Percentiles rank a stretch among this genome's conserved stretches.
These are phyloP conservation scores for Candolleomyces aberdarensis DNA, from an alignment of 768 basidiomycete genomes.

Conservation along the genomic window DNA sequence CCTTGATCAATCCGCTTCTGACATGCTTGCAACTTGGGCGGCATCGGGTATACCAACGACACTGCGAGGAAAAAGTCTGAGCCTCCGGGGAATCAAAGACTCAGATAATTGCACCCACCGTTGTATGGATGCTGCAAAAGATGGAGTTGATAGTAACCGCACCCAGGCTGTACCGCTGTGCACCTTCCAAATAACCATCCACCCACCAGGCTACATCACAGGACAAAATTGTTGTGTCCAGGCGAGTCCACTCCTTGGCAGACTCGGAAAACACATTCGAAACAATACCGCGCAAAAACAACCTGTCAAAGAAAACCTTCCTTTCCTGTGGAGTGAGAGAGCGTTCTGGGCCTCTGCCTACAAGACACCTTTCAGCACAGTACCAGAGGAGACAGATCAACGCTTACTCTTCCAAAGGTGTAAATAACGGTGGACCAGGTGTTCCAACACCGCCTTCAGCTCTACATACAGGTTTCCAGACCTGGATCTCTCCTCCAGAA, in stretches of 20 bases:
- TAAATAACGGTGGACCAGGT: background rate
- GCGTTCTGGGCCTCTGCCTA: too few relatives aligned
- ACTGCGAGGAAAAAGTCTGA: too few relatives aligned
- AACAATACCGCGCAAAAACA: background rate
- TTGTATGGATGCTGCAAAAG: too few relatives aligned
- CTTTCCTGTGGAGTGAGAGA: too few relatives aligned
- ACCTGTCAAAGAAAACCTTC: background rate
- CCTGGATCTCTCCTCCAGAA: background rate
- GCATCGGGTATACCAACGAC: too few relatives aligned
- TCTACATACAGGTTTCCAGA: background rate
- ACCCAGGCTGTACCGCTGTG: too few relatives aligned
- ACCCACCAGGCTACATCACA: background rate
- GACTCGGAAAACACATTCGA: background rate
- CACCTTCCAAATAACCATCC: background rate
- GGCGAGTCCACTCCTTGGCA: background rate
- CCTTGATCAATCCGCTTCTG: too few relatives aligned
- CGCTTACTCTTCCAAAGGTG: background rate
- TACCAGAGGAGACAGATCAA: background rate
- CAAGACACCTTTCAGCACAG: background rate
- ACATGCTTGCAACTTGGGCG: too few relatives aligned
- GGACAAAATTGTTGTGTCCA: background rate
- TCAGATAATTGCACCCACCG: too few relatives aligned
- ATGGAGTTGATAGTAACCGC: too few relatives aligned
- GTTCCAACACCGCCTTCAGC: background rate
- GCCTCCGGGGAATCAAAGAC: too few relatives aligned